Percentiles rank a stretch among this genome's conserved stretches.
Evolutionary conservation across 2,329 filamentous ascomycete genomes (phyloP).

Genomic region (Penicillium janthinellum): DNA sequence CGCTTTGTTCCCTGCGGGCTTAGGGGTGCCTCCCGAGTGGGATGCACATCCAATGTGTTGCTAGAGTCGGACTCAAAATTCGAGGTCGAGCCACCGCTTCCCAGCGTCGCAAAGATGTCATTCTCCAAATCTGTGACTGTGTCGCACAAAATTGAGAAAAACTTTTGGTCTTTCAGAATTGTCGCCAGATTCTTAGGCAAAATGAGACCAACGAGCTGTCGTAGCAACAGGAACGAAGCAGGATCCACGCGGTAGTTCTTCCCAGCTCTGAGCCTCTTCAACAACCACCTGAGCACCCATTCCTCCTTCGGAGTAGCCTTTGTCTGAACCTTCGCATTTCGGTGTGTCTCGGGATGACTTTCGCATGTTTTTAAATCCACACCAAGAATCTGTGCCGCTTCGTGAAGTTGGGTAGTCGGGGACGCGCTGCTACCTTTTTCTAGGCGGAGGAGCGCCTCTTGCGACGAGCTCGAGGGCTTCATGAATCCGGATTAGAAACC

Average conservation of each 20-base stretch:
- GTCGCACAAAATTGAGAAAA: slow-evolving; percentile 66
- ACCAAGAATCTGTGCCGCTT: slow-evolving; percentile 48
- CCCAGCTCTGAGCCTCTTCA: slow-evolving; percentile 58
- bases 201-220: slow-evolving; percentile 69
- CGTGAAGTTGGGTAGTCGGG: slow-evolving; percentile 42
- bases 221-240: slow-evolving; percentile 57
- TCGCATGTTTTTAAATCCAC: slow-evolving; percentile 39
- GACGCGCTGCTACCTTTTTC: slow-evolving; percentile 46
- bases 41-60: slow-evolving; percentile 35
- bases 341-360: slow-evolving; percentile 34
- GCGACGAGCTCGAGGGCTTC: slow-evolving; percentile 44
- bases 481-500: slow-evolving; percentile 16
- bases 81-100: slow-evolving; percentile 26
- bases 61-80: slow-evolving; percentile 40
- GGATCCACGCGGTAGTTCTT: slow-evolving; percentile 47
- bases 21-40: slow-evolving; percentile 23
- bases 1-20: slow-evolving; percentile 40
- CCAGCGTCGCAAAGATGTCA: slow-evolving; percentile 30
- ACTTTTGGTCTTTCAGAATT: slow-evolving; percentile 69
- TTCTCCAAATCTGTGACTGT: slow-evolving; percentile 60
- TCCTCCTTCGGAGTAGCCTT: slow-evolving; percentile 56
- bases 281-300: slow-evolving; percentile 68
- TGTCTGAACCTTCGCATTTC: slow-evolving; percentile 23
- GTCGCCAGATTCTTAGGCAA: slow-evolving; percentile 70
- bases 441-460: slow-evolving; percentile 48